Percentiles rank a stretch among this genome's conserved stretches.
Conservation (phyloP, 2,329 filamentous ascomycete species). For the Chaetomium strumarium region DNA sequence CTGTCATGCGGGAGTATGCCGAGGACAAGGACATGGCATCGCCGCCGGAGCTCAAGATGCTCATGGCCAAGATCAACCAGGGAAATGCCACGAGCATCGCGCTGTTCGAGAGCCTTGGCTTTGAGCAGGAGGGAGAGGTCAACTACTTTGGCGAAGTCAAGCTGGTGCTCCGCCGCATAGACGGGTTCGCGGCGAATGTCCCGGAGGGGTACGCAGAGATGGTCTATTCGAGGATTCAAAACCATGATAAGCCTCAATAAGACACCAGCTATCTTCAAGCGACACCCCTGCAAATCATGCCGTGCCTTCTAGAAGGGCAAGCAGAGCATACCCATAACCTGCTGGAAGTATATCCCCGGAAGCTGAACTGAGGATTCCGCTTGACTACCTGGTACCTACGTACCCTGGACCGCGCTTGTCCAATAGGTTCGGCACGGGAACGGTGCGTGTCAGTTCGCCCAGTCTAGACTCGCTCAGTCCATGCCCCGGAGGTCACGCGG, state of each 20-base stretch:
- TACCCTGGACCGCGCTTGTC: too few species aligned
- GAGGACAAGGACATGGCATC: conserved; percentile 1
- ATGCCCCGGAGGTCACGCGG: too few species aligned
- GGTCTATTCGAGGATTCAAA: conserved; percentile 18
- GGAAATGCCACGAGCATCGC: conserved; percentile 46
- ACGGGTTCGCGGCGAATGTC: conserved; percentile 2
- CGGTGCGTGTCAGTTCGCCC: too few species aligned
- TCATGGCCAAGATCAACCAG: conserved; percentile 46
- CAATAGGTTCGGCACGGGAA: too few species aligned
- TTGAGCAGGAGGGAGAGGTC: conserved; percentile 44
- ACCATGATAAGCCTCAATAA: background rate
- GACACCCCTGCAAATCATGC: background rate
- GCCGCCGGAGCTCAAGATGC: conserved; percentile 22
- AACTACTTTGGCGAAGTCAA: conserved; percentile 58
- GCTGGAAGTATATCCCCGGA: too few species aligned
- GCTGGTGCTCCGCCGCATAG: conserved; percentile 37
- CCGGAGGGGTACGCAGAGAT: conserved; percentile 24
- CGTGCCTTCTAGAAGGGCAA: too few species aligned
- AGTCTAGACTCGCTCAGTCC: too few species aligned
- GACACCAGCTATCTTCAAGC: background rate
- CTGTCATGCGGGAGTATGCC: conserved; percentile 53
- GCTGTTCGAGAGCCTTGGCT: conserved; percentile 48
- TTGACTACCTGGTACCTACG: too few species aligned
- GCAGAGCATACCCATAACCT: too few species aligned
- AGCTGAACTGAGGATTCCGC: too few species aligned